Conservation (phyloP, 305 asterid genomes). For the Solanum hybrid region DNA sequence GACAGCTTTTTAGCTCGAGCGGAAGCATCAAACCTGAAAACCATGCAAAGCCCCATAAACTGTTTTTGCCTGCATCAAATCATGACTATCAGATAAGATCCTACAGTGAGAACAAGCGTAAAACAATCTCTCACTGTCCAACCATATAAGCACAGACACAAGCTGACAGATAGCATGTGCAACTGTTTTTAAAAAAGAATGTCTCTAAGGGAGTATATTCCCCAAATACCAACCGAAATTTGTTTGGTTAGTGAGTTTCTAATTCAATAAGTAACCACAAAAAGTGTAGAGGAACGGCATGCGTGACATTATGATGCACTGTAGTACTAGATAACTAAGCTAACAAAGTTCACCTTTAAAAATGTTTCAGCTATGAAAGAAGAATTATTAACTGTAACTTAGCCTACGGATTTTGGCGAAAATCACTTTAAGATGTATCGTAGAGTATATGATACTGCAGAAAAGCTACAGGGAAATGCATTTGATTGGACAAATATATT, state of each 20-base stretch:
- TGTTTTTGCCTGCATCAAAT: constrained; percentile 68
- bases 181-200: not conserved
- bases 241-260: not conserved
- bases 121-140: not conserved
- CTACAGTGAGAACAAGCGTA: not conserved
- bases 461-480: not conserved
- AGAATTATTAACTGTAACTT: not conserved
- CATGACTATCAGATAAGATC: not conserved
- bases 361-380: not conserved
- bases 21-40: constrained; percentile 53
- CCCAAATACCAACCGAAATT: not conserved
- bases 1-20: not conserved
- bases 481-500: not conserved
- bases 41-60: constrained; percentile 93
- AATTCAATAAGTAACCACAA: not conserved
- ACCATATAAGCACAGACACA: not conserved
- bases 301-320: not conserved
- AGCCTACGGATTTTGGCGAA: not conserved
- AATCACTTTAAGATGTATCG: not conserved
- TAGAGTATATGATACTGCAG: not conserved
- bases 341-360: not conserved
- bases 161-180: not conserved
- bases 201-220: not conserved
- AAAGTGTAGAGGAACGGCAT: not conserved
- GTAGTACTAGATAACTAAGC: not conserved